A percentile compares a stretch with the other conserved stretches of the same genome.
Conservation (phyloP, 2,329 filamentous ascomycete species). For the Fusarium nematophilum region DNA sequence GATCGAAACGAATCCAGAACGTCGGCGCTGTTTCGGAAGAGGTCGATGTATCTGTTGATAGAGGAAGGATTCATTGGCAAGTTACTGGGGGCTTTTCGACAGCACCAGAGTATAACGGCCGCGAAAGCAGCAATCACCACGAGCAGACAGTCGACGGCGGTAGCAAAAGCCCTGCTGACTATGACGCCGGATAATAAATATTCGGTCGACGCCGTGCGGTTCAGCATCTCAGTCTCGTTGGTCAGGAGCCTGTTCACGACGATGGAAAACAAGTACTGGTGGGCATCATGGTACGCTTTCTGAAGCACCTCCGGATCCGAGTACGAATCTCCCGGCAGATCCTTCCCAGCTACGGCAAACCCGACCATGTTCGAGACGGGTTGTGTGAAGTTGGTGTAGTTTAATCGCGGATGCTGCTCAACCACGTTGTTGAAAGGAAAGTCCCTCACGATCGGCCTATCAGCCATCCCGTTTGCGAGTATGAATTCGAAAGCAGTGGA, state of each 20-base stretch:
- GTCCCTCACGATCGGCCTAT: constrained; percentile 29
- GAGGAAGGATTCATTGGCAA: constrained; percentile 44
- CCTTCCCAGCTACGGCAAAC: constrained; percentile 43
- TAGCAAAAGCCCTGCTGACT: constrained; percentile 48
- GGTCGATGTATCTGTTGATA: constrained; percentile 29
- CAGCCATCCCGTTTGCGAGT: constrained; percentile 42
- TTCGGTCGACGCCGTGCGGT: constrained; percentile 18
- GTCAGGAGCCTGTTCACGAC: constrained; percentile 32
- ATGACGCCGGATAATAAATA: constrained; percentile 44
- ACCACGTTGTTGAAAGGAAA: constrained; percentile 37
- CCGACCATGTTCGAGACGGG: constrained; percentile 50
- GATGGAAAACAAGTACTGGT: constrained; percentile 48
- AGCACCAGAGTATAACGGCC: constrained; percentile 25
- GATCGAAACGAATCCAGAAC: constrained; percentile 6
- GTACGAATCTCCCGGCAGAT: constrained; percentile 15
- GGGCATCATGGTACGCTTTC: constrained; percentile 37
- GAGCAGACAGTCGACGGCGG: constrained; percentile 45
- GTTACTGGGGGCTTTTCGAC: constrained; percentile 5
- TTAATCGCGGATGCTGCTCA: constrained; percentile 41
- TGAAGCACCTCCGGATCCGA: constrained; percentile 4
- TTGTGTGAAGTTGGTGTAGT: not conserved
- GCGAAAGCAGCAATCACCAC: constrained; percentile 36
- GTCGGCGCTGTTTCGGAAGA: constrained; percentile 33
- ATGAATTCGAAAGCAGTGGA: constrained; percentile 50
- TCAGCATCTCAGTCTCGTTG: constrained; percentile 18